Percentiles rank a stretch among this genome's conserved stretches.
Conservation (phyloP, 139 green algal species). For the Desmodesmus armatus region DNA sequence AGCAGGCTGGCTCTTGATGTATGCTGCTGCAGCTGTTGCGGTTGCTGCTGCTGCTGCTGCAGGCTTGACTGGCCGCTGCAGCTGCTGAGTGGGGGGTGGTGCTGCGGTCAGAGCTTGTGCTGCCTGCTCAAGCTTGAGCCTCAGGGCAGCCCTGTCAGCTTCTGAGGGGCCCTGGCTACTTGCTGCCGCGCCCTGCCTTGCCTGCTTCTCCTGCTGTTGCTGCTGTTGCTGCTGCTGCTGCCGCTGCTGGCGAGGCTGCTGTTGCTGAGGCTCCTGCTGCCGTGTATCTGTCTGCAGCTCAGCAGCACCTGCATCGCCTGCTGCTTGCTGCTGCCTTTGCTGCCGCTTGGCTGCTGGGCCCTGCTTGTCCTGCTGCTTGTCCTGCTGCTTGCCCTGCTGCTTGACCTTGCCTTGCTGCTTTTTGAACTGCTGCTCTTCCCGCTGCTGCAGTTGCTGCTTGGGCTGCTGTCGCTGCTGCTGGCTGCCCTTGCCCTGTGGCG, state of each 20-base stretch:
- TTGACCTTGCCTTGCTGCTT: neutral
- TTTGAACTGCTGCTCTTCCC: neutral
- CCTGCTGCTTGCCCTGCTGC: neutral
- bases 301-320: too few relatives aligned
- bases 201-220: neutral
- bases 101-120: neutral
- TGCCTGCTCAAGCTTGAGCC: neutral
- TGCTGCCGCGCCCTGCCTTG: neutral
- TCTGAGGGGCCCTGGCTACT: neutral
- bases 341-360: neutral
- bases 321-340: too few relatives aligned
- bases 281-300: too few relatives aligned
- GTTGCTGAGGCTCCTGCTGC: neutral
- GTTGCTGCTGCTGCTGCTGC: neutral
- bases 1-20: too few relatives aligned
- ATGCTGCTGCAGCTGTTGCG: neutral
- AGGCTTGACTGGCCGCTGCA: neutral
- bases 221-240: constrained; percentile 7
- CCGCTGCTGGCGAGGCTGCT: neutral
- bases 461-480: too few relatives aligned
- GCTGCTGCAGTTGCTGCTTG: neutral
- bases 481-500: too few relatives aligned
- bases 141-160: neutral
- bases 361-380: neutral
- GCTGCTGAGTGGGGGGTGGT: neutral